Evolutionary conservation across 1,284 basidiomycete genomes (phyloP), one percentile per base, ranked within the genome.

Genomic region (Cryptococcus neoformans): DNA sequence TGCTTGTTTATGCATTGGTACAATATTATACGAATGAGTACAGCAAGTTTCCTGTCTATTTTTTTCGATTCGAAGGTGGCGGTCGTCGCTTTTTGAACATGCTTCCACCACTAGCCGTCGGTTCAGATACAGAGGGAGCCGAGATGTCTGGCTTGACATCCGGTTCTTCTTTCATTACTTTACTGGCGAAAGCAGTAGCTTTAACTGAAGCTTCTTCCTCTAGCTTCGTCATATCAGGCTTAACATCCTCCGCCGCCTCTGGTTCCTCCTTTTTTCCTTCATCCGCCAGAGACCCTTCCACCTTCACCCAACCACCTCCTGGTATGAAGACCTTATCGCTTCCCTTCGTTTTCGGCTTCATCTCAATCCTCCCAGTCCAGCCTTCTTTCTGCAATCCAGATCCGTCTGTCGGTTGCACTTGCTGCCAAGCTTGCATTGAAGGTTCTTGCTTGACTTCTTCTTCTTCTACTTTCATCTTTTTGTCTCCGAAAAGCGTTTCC

Each of bases 51-150:
- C 47, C 46, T 6, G 21, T 12, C 59, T 64, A 74, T 65, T 71
- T 74, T 55, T 74, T 74, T 10, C 72, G 57, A 14, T 60, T 62
- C 1, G 67, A 62, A 3, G 74, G 74, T 28, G 74, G 65, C 12
- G 74, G 72, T 39, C 75, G 58, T n/a, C 77, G 71, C 59, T 79
- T 78, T 63, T 77, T 79, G 74, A 78, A 78, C 63, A 79, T 60
- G 21, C 66, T 65, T 4, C 53, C 49, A 3, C 57, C 55, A 21
- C 66, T 16, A 12, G 58, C 54, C 28, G 53, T 28, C 45, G 38
- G 39, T 44, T 58, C 56, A n/a, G 45, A 3, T 4, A 9, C 46
- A 9, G 46, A 28, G 21, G 16, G 40, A 3, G 17, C n/a, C 34
- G 28, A 36, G 7, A 21, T 21, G 14, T 14, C 54, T 11, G 60